A percentile compares a stretch with the other conserved stretches of the same genome.
Evolutionary conservation across 306 rosid genomes (phyloP).

Genomic region (Rubus idaeus): DNA sequence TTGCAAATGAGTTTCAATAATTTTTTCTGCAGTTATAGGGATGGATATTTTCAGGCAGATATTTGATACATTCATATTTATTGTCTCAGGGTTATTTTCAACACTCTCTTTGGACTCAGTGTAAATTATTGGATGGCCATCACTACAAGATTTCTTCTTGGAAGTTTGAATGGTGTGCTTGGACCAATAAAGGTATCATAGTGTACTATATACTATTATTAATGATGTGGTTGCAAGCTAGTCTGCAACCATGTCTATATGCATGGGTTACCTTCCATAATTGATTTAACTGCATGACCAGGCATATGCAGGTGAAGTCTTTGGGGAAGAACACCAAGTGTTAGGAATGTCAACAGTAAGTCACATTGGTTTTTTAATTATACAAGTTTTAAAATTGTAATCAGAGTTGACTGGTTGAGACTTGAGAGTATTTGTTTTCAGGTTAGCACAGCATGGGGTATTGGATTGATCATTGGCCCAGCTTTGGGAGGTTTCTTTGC

Average conservation of each 20-base stretch:
- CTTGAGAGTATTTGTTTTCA: conserved; percentile 31
- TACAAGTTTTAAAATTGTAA: background rate
- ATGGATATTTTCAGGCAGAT: conserved; percentile 11
- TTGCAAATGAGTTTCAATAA: background rate
- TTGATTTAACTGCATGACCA: conserved; percentile 29
- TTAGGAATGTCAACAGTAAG: conserved; percentile 81
- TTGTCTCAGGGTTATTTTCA: conserved; percentile 62
- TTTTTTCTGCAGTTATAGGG: background rate
- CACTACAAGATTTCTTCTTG: conserved; percentile 74
- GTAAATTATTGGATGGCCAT: conserved; percentile 86
- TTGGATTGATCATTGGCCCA: conserved; percentile 80
- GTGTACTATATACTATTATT: background rate
- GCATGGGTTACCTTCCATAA: background rate
- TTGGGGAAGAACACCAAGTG: conserved; percentile 74
- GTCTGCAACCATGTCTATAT: background rate
- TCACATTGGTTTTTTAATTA: conserved; percentile 9
- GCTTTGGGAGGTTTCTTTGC: conserved; percentile 90
- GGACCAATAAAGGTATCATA: conserved; percentile 91
- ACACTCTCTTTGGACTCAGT: conserved; percentile 92
- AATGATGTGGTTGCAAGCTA: background rate
- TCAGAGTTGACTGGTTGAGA: background rate
- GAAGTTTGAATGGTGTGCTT: conserved; percentile 74
- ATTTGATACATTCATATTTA: background rate
- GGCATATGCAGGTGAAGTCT: conserved; percentile 81
- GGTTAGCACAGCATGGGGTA: conserved; percentile 81